Evolutionary conservation across 148 eudicot genomes (phyloP).

Genomic region (Cornus suecica): DNA sequence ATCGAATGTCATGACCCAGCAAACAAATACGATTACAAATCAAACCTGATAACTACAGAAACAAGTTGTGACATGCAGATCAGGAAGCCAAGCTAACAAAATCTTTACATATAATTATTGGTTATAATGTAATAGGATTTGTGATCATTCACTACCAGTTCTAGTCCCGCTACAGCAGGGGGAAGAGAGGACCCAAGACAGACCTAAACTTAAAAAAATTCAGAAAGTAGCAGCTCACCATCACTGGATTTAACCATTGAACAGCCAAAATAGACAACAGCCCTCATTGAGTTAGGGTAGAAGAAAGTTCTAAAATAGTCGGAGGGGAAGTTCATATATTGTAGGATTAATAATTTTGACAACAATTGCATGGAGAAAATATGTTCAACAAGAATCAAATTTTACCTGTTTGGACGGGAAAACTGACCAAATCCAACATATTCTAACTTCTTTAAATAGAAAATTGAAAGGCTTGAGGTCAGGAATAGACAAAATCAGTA

Average conservation of each 20-base stretch:
- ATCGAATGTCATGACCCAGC: background rate
- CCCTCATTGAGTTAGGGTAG: background rate
- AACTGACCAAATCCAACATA: background rate
- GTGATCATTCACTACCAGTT: too few species aligned
- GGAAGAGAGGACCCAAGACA: too few species aligned
- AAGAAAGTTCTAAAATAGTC: background rate
- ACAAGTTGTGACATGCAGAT: background rate
- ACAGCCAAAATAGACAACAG: too few species aligned
- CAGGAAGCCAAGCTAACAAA: background rate
- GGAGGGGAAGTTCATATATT: background rate
- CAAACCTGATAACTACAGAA: background rate
- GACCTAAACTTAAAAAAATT: too few species aligned
- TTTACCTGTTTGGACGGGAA: background rate
- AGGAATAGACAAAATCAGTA: background rate
- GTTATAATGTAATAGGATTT: background rate
- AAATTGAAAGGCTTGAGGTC: background rate
- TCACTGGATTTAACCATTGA: too few species aligned
- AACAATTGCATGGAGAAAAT: background rate
- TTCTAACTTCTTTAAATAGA: background rate
- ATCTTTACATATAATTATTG: background rate
- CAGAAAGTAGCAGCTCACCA: too few species aligned
- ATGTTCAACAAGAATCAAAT: background rate
- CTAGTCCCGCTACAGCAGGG: too few species aligned
- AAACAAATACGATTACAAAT: background rate
- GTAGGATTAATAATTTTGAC: background rate